Percentiles rank a stretch among this genome's conserved stretches.
phyloP scores from a whole-genome alignment of 768 basidiomycete genomes.

The Suillus placidus region DNA sequence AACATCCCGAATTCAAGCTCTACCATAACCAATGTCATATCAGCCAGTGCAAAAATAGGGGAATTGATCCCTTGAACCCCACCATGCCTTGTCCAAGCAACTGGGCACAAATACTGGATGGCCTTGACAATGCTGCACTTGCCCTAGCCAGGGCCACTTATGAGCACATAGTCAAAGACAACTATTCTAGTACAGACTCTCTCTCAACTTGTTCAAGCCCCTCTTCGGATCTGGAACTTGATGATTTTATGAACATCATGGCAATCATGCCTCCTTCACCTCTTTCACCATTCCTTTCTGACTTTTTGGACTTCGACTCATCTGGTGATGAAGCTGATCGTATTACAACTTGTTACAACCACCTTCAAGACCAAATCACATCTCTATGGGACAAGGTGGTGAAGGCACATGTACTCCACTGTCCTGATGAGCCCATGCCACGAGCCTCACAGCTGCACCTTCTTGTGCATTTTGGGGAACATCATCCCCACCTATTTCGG shows the following conservation, averaged over 20 bases:
- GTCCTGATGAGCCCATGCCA: not conserved
- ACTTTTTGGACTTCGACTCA: not conserved
- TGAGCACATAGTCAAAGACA: not conserved
- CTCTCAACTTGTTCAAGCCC: not conserved
- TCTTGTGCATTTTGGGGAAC: slow-evolving; percentile 26
- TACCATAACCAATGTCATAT: not conserved
- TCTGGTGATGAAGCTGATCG: not conserved
- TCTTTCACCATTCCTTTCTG: not conserved
- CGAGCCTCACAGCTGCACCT: slow-evolving; percentile 8
- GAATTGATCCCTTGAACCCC: not conserved
- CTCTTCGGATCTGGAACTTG: not conserved
- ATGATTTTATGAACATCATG: not conserved
- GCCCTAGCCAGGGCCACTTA: not conserved
- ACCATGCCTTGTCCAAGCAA: not conserved
- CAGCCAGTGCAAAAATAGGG: not conserved
- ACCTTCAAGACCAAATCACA: not conserved
- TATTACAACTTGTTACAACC: not conserved
- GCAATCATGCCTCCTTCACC: not conserved
- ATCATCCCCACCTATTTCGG: not conserved
- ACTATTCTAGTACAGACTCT: not conserved
- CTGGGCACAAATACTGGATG: not conserved
- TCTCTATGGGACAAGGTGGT: slow-evolving; percentile 7
- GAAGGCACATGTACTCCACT: not conserved
- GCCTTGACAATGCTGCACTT: not conserved
- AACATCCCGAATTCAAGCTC: not conserved